These are phyloP conservation scores for Durusdinium trenchii DNA, from an alignment of 73 alveolate species.

Conservation along the genomic window DNA sequence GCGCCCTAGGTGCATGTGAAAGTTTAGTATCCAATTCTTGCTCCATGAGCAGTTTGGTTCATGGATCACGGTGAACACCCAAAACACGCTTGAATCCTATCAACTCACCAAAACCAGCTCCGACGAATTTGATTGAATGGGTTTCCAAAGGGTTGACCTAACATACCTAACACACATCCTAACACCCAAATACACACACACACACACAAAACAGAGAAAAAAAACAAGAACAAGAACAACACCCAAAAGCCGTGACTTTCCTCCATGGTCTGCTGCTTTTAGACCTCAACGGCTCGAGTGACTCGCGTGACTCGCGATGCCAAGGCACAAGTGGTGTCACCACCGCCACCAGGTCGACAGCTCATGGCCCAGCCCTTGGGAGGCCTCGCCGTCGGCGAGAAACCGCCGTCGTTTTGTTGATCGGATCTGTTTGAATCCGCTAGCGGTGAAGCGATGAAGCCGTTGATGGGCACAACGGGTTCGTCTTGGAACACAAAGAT, in stretches of 20 bases:
- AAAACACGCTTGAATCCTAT: too few species aligned
- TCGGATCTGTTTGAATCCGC: too few species aligned
- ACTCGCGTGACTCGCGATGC: not conserved
- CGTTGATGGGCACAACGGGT: too few species aligned
- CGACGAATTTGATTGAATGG: too few species aligned
- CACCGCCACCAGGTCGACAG: slow-evolving; percentile 79
- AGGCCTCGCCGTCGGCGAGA: slow-evolving; percentile 42
- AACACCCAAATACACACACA: not conserved
- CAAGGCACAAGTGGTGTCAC: slow-evolving; percentile 55
- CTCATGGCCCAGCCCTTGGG: slow-evolving; percentile 64
- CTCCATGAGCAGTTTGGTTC: too few species aligned
- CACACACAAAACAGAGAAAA: not conserved
- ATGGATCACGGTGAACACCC: too few species aligned
- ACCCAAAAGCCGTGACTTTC: not conserved
- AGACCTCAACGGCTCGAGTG: not conserved
- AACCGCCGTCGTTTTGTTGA: too few species aligned
- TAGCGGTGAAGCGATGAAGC: not conserved
- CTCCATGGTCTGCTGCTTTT: not conserved
- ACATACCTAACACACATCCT: not conserved
- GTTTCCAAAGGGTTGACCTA: too few species aligned
- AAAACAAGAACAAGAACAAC: not conserved
- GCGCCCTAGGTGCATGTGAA: too few species aligned
- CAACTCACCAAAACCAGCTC: too few species aligned
- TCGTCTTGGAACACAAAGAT: too few species aligned
- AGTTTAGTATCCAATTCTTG: too few species aligned